Conservation (phyloP, 768 basidiomycete species). For the Hypsizygus marmoreus region DNA sequence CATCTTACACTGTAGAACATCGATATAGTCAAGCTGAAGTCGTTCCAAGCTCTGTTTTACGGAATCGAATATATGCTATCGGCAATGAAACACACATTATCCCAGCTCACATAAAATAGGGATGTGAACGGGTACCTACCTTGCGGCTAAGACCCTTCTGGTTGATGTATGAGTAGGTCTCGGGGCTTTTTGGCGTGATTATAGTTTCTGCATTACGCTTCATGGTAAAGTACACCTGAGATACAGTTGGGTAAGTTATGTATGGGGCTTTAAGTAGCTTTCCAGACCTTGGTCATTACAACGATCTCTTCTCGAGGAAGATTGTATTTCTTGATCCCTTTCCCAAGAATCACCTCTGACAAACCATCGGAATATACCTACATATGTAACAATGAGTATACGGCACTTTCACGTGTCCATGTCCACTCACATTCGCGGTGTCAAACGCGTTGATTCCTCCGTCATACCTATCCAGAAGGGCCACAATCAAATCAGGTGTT, state of each 20-base stretch:
- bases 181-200: too few relatives aligned
- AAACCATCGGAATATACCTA: constrained; percentile 64
- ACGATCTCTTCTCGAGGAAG: constrained; percentile 74
- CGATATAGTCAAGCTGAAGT: constrained; percentile 74
- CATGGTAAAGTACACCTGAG: background rate
- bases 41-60: constrained; percentile 64
- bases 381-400: background rate
- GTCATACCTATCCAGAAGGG: constrained; percentile 41
- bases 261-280: background rate
- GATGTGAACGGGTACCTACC: background rate
- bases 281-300: constrained; percentile 67
- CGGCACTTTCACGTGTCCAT: background rate
- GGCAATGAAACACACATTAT: background rate
- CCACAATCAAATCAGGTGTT: background rate
- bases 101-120: background rate
- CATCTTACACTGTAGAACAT: constrained; percentile 62
- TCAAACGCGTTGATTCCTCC: constrained; percentile 63
- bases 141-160: constrained; percentile 22
- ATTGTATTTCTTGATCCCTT: constrained; percentile 62
- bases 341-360: constrained; percentile 66
- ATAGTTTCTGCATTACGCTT: background rate
- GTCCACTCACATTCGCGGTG: constrained; percentile 44
- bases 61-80: constrained; percentile 70
- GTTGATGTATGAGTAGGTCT: too few relatives aligned
- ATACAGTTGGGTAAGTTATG: background rate